Base-by-base conservation (phyloP, 2,329 filamentous ascomycete species). In the Aspergillus transmontanensis region DNA sequence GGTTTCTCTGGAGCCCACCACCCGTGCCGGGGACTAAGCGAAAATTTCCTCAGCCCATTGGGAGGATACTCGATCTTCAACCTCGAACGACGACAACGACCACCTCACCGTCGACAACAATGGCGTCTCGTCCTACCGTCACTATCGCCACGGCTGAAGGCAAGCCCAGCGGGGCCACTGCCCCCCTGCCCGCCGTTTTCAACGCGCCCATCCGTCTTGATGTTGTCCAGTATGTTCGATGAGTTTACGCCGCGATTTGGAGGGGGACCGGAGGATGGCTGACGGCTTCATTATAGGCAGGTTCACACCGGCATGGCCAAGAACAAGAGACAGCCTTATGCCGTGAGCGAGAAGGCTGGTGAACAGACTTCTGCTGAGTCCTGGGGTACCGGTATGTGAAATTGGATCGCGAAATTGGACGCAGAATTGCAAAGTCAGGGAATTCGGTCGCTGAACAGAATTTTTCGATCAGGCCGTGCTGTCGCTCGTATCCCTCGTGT, bases 401-500 rank as follows among this genome's bases (percentile, higher is more conserved):
- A 34, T 69, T 63, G 57, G 74, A 64, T 41, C 64, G 30, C 41
- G 28, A 46, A 48, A 19, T n/a, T n/a, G 19, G 19, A 34, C 6
- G 12, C 9, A 39, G 11, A 50, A 19, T 34, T 19, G 32, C 32
- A 45, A 16, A 28, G 21, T 28, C 54, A 61, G 59, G 26, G 55
- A 32, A 48, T 43, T 41, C 59, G 50, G 58, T 65, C 46, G 64
- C 68, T 63, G 57, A 64, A 56, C 21, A 58, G 36, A 53, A 43
- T 50, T 54, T 63, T 58, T 54, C 19, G 48, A 64, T 62, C 74
- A 97, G 93, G 94, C 87, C 95, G 95, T 85, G 95, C 95, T 84
- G 95, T 99, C 80, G 96, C 95, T 83, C 95, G 95, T 98, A 99
- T 99, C 79, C 95, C 96, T 80, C 95, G 95, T 97, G 95, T 99